phyloP scores from a whole-genome alignment of 1,284 basidiomycete species.

The Mycena sp. region DNA sequence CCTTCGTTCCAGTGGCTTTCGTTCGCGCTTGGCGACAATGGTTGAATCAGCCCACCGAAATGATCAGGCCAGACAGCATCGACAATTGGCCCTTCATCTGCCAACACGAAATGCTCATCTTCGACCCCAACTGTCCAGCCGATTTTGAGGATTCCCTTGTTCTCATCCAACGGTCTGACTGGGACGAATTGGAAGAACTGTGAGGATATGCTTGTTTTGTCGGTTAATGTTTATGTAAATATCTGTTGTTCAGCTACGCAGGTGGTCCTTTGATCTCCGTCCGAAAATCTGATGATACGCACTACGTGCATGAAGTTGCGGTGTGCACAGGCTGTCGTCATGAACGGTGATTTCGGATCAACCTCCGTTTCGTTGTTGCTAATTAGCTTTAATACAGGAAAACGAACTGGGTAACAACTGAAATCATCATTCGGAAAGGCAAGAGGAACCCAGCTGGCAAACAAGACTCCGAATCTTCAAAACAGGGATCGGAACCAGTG shows the following conservation, averaged over 20 bases:
- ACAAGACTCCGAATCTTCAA: constrained; percentile 8
- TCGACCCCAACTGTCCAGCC: constrained; percentile 69
- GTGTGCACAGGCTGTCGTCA: constrained; percentile 71
- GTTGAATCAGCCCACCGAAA: constrained; percentile 66
- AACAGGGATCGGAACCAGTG: background rate
- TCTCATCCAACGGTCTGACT: constrained; percentile 69
- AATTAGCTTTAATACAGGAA: constrained; percentile 46
- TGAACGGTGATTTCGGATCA: constrained; percentile 54
- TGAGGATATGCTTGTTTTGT: constrained; percentile 45
- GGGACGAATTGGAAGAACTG: constrained; percentile 66
- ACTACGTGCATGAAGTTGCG: constrained; percentile 57
- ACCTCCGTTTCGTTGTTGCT: background rate
- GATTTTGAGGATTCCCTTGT: constrained; percentile 65
- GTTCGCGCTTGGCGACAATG: constrained; percentile 74
- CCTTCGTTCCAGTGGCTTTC: constrained; percentile 69
- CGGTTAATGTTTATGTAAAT: background rate
- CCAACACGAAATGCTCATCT: constrained; percentile 66
- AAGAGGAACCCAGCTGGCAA: background rate
- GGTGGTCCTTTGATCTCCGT: constrained; percentile 66
- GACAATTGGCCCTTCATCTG: constrained; percentile 74
- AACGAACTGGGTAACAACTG: constrained; percentile 59
- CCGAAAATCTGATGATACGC: constrained; percentile 50
- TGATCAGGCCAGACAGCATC: constrained; percentile 63
- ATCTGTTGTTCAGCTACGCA: constrained; percentile 58
- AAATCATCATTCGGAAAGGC: constrained; percentile 57